phyloP scores from a whole-genome alignment of 164 flowering plant genomes.

The Dillenia suffruticosa region DNA sequence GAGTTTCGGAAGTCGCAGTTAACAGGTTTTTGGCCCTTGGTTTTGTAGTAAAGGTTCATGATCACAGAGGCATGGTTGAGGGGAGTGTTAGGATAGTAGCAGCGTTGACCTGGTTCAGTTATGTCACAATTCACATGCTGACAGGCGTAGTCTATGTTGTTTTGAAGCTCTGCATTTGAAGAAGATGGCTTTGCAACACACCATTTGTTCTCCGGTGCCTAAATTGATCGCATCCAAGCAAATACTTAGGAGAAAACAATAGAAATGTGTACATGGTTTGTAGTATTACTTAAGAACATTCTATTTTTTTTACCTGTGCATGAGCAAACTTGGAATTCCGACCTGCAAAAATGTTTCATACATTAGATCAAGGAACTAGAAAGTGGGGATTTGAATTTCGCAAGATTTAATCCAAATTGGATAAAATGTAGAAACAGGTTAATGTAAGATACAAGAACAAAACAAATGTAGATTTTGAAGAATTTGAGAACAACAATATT shows the following conservation, averaged over 20 bases:
- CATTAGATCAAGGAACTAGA: too few species aligned
- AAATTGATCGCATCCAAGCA: too few species aligned
- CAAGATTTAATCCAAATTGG: too few species aligned
- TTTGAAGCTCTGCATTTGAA: background rate
- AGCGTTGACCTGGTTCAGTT: background rate
- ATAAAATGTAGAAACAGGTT: too few species aligned
- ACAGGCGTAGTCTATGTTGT: conserved; percentile 5
- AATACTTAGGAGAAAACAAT: too few species aligned
- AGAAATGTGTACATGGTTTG: too few species aligned
- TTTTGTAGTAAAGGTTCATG: conserved; percentile 26
- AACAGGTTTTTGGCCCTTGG: background rate
- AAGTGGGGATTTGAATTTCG: too few species aligned
- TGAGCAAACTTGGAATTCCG: too few species aligned
- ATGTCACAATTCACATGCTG: background rate
- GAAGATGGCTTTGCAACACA: conserved; percentile 9
- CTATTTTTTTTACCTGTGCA: too few species aligned
- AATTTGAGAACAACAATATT: background rate
- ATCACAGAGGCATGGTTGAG: conserved; percentile 10
- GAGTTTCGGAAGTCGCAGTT: conserved; percentile 20
- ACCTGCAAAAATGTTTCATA: too few species aligned
- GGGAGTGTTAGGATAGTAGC: background rate
- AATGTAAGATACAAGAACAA: background rate
- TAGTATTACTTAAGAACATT: too few species aligned
- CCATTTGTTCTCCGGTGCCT: conserved; percentile 1
- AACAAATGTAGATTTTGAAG: background rate